Evolutionary conservation across 2,329 filamentous ascomycete genomes (phyloP).

Genomic region (Epichloe bromicola): DNA sequence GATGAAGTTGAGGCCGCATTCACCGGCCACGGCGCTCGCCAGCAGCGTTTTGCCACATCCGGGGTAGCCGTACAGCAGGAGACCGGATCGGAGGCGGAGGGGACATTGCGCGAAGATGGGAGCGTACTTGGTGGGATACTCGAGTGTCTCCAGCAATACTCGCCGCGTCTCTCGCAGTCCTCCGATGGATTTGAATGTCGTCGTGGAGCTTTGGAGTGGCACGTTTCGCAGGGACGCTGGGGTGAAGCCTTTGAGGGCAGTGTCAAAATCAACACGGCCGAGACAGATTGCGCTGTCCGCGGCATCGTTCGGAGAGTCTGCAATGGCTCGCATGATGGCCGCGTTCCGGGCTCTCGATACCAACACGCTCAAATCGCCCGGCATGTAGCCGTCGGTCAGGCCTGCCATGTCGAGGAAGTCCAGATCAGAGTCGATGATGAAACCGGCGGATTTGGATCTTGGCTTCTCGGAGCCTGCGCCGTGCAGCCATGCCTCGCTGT

Average conservation of each 20-base stretch:
- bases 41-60: conserved; percentile 95
- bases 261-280: conserved; percentile 63
- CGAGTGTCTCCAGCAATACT: conserved; percentile 84
- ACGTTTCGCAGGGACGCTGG: conserved; percentile 91
- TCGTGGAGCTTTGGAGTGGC: conserved; percentile 82
- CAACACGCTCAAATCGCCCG: conserved; percentile 77
- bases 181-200: conserved; percentile 84
- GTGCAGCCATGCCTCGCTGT: conserved; percentile 61
- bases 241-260: conserved; percentile 81
- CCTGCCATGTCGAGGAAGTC: conserved; percentile 90
- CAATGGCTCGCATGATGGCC: conserved; percentile 74
- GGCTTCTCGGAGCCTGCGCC: conserved; percentile 40
- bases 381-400: conserved; percentile 95
- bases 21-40: conserved; percentile 90
- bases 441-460: conserved; percentile 39
- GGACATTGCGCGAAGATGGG: conserved; percentile 96
- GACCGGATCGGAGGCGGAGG: conserved; percentile 80
- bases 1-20: conserved; percentile 97
- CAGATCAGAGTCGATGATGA: conserved; percentile 60
- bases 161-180: conserved; percentile 76
- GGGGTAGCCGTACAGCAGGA: conserved; percentile 87
- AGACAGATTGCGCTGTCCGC: conserved; percentile 46
- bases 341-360: conserved; percentile 83
- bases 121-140: conserved; percentile 95
- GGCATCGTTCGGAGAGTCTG: conserved; percentile 32